These are phyloP conservation scores for Suhomyces ambrosiae DNA, from an alignment of 1,139 yeast genomes.

Conservation along the genomic window DNA sequence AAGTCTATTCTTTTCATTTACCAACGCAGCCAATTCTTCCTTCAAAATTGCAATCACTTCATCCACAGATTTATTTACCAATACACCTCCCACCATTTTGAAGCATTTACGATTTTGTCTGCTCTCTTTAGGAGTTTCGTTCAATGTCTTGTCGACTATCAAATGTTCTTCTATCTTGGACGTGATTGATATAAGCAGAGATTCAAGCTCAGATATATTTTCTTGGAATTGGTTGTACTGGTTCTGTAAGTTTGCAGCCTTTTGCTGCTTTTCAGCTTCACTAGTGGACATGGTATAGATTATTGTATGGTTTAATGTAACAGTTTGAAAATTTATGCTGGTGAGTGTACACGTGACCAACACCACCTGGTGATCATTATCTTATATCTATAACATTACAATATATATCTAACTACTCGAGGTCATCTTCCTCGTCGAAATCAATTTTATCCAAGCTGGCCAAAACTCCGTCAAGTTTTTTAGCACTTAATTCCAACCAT, in stretches of 20 bases:
- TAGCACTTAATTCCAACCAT: slow-evolving; percentile 54
- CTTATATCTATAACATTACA: not conserved
- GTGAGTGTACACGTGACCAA: slow-evolving; percentile 3
- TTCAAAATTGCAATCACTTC: slow-evolving; percentile 72
- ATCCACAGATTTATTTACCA: slow-evolving; percentile 78
- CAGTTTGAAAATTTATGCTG: slow-evolving; percentile 1
- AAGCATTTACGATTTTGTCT: slow-evolving; percentile 73
- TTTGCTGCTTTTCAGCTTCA: slow-evolving; percentile 34
- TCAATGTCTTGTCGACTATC: slow-evolving; percentile 50
- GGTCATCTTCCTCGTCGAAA: slow-evolving; percentile 31
- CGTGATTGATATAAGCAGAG: slow-evolving; percentile 53
- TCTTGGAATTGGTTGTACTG: slow-evolving; percentile 67
- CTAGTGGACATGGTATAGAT: slow-evolving; percentile 12
- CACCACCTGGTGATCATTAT: not conserved
- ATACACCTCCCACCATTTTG: slow-evolving; percentile 92
- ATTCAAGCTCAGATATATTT: slow-evolving; percentile 56
- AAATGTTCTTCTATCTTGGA: slow-evolving; percentile 46
- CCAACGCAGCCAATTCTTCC: slow-evolving; percentile 48
- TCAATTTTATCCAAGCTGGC: slow-evolving; percentile 38
- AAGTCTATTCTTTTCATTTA: slow-evolving; percentile 44
- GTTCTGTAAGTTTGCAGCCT: slow-evolving; percentile 54
- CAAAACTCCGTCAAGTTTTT: slow-evolving; percentile 38
- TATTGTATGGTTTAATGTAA: not conserved
- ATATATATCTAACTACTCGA: slow-evolving; percentile 5
- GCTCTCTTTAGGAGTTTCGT: slow-evolving; percentile 48